Base-by-base conservation (phyloP, 768 basidiomycete species). In the Lentinula boryana region DNA sequence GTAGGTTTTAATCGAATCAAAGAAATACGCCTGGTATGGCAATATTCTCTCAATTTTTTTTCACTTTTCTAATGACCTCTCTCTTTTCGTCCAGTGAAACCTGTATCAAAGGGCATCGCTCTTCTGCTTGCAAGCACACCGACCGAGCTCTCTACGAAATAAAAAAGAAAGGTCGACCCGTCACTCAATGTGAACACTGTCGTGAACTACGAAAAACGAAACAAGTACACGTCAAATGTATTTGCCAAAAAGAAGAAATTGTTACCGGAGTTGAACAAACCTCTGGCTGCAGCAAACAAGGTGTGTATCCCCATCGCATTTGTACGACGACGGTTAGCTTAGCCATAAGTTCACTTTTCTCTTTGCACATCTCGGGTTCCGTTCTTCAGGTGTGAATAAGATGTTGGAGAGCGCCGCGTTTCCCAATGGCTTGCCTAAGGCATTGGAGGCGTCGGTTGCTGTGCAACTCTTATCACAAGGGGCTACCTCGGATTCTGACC, bases 51-150 rank as follows among this genome's bases (percentile, higher is more conserved):
- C n/a, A 15, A 13, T 44, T 59, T n/a, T 48, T 60, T 56, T 48
- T 48, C 16, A 51, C n/a, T 43, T 61, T 59, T 44, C 44, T 21
- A 46, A 61, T n/a, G 32, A 33, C 56, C 56, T 18, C 3, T 63
- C 36, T 55, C 57, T 40, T 44, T 21, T 3, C 27, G 27, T 49
- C 23, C 66, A 93, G 93, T 73, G 91, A 91, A 78, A 89, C 91
- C 65, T 96, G 94, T 77, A 95, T 95, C 74, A 94, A 94, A 75
- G 94, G 93, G 16, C 93, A 96, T 74, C 85, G 94, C 53, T 95
- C 93, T 15, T 92, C 91, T 15, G 82, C 86, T 33, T 96, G 94
- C 76, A 87, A 85, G 69, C 94, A 96, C 71, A 88, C 85, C 57
- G 91, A 94, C 71, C 84, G 94, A 44, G 88, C 93, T 40, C 80